Base-by-base conservation (phyloP, 2,329 filamentous ascomycete species). In the Calonectria crousiana region DNA sequence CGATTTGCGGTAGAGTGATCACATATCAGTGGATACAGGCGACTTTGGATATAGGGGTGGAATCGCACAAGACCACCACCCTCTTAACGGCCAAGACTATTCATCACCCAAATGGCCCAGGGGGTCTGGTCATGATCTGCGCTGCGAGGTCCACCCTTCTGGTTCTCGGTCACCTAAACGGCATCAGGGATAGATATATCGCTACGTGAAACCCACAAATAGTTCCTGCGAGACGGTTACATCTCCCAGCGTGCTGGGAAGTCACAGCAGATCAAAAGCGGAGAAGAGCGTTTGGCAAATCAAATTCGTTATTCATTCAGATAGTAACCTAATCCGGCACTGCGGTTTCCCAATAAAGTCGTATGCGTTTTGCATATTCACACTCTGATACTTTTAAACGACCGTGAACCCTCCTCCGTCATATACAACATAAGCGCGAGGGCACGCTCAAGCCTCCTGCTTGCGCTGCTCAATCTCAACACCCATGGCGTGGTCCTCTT, bases 401-500 rank as follows among this genome's bases (percentile, higher is more conserved):
- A 47, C 44, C 44, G n/a, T 23, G 11, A 14, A 44, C 41, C 41
- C 20, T 9, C 41, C 3, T 9, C 16, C 41, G 16, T 47, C 44
- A 23, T 47, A 47, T 23, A 47, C 44, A 47, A 23, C n/a, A 47
- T 23, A 47, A n/a, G 13, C n/a, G 6, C 10, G n/a, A 23, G 6
- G 41, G 16, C 32, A 23, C 23, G 4, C 47, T 66, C 58, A 80
- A 62, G 71, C 79, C 3, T 74, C 69, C 36, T 78, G 77, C 65
- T 78, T 77, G n/a, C 79, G 74, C 76, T 82, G 67, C 77, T 88
- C 87, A 6, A 85, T 74, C 72, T 88, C 85, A 56, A 83, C 77
- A 0, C 81, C 81, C 13, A 75, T 76, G 2, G 80, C 82, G 2
- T 78, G 80, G 9, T 77, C 78, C 51, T 84, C 84, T 51, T 83